Percentiles rank a stretch among this genome's conserved stretches.
Evolutionary conservation across 1,284 basidiomycete species (phyloP).

Genomic region (Pisolithus thermaeus): DNA sequence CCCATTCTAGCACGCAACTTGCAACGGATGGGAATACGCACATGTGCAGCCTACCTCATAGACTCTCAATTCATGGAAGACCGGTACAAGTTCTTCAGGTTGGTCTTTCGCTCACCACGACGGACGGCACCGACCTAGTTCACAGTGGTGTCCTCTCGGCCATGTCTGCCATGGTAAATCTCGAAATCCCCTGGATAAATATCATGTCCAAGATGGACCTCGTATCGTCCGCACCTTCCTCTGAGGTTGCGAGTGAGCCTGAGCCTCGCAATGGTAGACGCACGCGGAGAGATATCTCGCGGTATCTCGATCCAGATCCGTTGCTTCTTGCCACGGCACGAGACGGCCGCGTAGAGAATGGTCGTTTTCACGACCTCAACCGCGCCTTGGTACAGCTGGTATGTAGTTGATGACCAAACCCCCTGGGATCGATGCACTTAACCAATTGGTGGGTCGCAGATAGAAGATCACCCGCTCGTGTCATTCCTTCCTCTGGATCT

Average conservation of each 20-base stretch:
- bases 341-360: conserved; percentile 57
- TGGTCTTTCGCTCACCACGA: conserved; percentile 5
- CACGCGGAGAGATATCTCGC: conserved; percentile 70
- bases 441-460: conserved; percentile 45
- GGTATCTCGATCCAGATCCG: conserved; percentile 98
- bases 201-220: conserved; percentile 99
- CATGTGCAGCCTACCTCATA: conserved; percentile 85
- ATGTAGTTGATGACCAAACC: conserved; percentile 17
- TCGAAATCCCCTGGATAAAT: conserved; percentile 96
- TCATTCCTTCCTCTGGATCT: conserved; percentile 95
- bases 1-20: conserved; percentile 79
- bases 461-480: conserved; percentile 97
- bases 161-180: conserved; percentile 98
- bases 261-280: conserved; percentile 68
- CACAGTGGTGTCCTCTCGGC: conserved; percentile 91
- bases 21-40: conserved; percentile 68
- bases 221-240: conserved; percentile 54
- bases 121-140: conserved; percentile 6
- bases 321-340: conserved; percentile 68
- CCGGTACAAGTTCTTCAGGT: conserved; percentile 96
- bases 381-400: conserved; percentile 93
- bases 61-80: conserved; percentile 99
- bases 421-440: background rate
- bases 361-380: conserved; percentile 90
- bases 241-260: conserved; percentile 54